A percentile compares a stretch with the other conserved stretches of the same genome.
Evolutionary conservation across 2,329 filamentous ascomycete genomes (phyloP).

Genomic region (Fusarium sp.): DNA sequence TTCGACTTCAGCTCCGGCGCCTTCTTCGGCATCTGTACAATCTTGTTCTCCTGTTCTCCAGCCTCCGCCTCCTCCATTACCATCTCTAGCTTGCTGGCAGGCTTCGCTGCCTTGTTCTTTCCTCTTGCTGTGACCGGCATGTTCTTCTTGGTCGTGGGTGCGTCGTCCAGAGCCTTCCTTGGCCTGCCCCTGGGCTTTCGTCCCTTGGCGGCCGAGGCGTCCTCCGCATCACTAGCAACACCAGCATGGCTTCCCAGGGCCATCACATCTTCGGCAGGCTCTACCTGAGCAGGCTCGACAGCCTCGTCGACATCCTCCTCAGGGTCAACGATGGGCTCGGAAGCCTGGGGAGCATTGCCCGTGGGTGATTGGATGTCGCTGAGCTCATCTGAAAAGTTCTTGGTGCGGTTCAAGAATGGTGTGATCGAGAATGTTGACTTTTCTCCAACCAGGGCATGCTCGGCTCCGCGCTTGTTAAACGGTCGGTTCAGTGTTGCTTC

Average conservation of each 20-base stretch:
- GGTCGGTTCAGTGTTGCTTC: conserved; percentile 55
- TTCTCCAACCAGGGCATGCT: conserved; percentile 72
- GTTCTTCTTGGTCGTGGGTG: conserved; percentile 60
- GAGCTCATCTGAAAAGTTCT: conserved; percentile 57
- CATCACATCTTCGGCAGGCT: conserved; percentile 16
- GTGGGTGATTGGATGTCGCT: conserved; percentile 42
- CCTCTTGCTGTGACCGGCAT: conserved; percentile 49
- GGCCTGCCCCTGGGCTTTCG: conserved; percentile 59
- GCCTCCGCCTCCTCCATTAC: conserved; percentile 53
- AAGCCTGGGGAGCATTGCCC: conserved; percentile 15
- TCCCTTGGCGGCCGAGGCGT: conserved; percentile 23
- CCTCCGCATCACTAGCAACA: conserved; percentile 15
- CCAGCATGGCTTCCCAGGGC: conserved; percentile 19
- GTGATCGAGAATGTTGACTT: conserved; percentile 96
- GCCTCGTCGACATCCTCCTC: conserved; percentile 43
- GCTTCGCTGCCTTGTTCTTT: conserved; percentile 49
- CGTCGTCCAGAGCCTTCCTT: conserved; percentile 58
- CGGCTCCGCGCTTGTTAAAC: conserved; percentile 68
- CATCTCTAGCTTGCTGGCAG: conserved; percentile 50
- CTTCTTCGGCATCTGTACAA: conserved; percentile 20
- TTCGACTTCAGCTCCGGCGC: conserved; percentile 27
- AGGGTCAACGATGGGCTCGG: conserved; percentile 49
- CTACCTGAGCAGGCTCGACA: conserved; percentile 17
- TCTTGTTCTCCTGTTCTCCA: conserved; percentile 48
- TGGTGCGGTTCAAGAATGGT: conserved; percentile 86